Percentiles rank a stretch among this genome's conserved stretches.
These are phyloP conservation scores for Rhododendron kiyosumense DNA, from an alignment of 148 eudicot genomes.

Conservation along the genomic window DNA sequence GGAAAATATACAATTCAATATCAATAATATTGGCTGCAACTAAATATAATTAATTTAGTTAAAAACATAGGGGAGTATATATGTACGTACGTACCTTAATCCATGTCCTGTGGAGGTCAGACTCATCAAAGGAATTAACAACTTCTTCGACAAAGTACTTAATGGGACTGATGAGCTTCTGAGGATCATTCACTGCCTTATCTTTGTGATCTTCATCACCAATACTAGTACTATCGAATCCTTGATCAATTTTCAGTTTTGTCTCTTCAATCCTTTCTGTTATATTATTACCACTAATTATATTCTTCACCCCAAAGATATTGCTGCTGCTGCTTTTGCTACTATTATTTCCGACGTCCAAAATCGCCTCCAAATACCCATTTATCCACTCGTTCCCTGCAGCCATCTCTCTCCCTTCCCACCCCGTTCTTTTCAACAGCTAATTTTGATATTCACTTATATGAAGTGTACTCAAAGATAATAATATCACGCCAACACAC, in stretches of 20 bases:
- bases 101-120: constrained; percentile 52
- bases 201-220: constrained; percentile 5
- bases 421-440: not conserved
- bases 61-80: not conserved
- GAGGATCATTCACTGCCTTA: constrained; percentile 10
- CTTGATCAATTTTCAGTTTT: constrained; percentile 22
- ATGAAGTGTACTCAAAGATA: not conserved
- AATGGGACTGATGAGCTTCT: constrained; percentile 35
- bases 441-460: not conserved
- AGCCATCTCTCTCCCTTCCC: constrained; percentile 13
- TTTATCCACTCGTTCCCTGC: constrained; percentile 51
- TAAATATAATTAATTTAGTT: not conserved
- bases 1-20: not conserved
- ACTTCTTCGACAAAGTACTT: constrained; percentile 53
- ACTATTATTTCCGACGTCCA: constrained; percentile 28
- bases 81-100: constrained; percentile 26
- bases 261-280: constrained; percentile 23
- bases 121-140: constrained; percentile 44
- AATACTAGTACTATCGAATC: not conserved
- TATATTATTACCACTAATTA: not conserved
- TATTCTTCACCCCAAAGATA: not conserved
- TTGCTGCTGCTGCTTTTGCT: not conserved
- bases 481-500: not conserved
- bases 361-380: constrained; percentile 52
- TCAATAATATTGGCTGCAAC: not conserved